Conservation (phyloP, 495 filamentous ascomycete species). For the Alectoria sarmentosa region DNA sequence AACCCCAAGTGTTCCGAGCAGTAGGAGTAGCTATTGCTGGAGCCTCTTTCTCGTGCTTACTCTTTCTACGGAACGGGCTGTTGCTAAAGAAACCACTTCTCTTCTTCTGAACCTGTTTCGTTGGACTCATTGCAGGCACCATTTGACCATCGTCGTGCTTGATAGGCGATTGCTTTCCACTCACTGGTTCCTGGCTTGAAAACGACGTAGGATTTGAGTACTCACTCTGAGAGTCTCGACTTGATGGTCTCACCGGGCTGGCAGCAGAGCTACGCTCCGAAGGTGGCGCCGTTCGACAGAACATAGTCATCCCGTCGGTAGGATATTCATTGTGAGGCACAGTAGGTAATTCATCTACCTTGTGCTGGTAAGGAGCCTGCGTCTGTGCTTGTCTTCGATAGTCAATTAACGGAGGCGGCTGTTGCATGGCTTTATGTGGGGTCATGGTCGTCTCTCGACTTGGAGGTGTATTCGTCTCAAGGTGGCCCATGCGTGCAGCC, state of each 20-base stretch:
- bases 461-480: slow-evolving; percentile 39
- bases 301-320: slow-evolving; percentile 97
- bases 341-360: slow-evolving; percentile 57
- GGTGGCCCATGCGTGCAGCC: slow-evolving; percentile 55
- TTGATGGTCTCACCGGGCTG: slow-evolving; percentile 68
- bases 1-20: slow-evolving; percentile 37
- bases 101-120: slow-evolving; percentile 70
- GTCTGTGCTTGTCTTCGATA: slow-evolving; percentile 30
- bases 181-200: slow-evolving; percentile 70
- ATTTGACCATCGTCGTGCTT: slow-evolving; percentile 52
- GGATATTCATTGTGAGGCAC: slow-evolving; percentile 93
- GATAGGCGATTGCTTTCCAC: slow-evolving; percentile 58
- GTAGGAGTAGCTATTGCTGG: slow-evolving; percentile 24
- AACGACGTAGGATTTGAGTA: slow-evolving; percentile 85
- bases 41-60: slow-evolving; percentile 72
- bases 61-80: slow-evolving; percentile 92
- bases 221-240: slow-evolving; percentile 86
- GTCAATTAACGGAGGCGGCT: slow-evolving; percentile 41
- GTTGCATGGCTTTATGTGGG: slow-evolving; percentile 44
- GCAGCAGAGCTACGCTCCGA: slow-evolving; percentile 78
- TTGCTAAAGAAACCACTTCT: slow-evolving; percentile 93
- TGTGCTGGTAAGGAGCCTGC: slow-evolving; percentile 41
- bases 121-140: slow-evolving; percentile 41
- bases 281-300: slow-evolving; percentile 78
- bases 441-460: slow-evolving; percentile 49